Percentiles rank a stretch among this genome's conserved stretches.
Conservation (phyloP, 2,329 filamentous ascomycete genomes). For the Aspergillus clavatus region DNA sequence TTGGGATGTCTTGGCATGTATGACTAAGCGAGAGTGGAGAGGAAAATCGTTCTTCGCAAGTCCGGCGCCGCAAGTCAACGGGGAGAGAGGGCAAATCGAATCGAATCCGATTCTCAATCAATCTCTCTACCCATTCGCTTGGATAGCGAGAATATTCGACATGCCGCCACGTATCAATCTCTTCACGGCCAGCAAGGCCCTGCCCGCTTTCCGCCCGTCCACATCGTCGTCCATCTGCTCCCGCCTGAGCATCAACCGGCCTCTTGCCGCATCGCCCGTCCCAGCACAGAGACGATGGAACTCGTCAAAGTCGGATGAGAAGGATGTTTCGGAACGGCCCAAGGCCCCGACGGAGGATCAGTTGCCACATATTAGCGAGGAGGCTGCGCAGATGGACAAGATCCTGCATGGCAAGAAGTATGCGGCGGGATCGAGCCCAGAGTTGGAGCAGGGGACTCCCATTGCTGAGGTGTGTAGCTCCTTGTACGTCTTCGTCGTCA, state of each 20-base stretch:
- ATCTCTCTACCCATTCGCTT: neutral
- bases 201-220: conserved; percentile 29
- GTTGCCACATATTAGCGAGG: conserved; percentile 59
- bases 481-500: neutral
- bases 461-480: conserved; percentile 57
- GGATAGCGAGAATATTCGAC: conserved; percentile 1
- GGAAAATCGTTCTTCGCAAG: conserved; percentile 23
- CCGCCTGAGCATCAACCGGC: conserved; percentile 13
- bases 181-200: conserved; percentile 34
- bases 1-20: conserved; percentile 9
- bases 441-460: conserved; percentile 61
- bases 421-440: conserved; percentile 47
- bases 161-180: conserved; percentile 57
- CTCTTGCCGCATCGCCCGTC: conserved; percentile 16
- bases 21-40: conserved; percentile 19
- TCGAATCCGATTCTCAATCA: neutral
- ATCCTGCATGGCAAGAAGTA: conserved; percentile 48
- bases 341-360: conserved; percentile 49
- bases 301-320: conserved; percentile 29
- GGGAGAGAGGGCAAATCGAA: too few species aligned
- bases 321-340: conserved; percentile 25
- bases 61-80: neutral
- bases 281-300: conserved; percentile 30
- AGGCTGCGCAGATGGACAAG: conserved; percentile 57
- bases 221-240: conserved; percentile 12